phyloP scores from a whole-genome alignment of 1,284 basidiomycete genomes.

The Xanthoconium separans region DNA sequence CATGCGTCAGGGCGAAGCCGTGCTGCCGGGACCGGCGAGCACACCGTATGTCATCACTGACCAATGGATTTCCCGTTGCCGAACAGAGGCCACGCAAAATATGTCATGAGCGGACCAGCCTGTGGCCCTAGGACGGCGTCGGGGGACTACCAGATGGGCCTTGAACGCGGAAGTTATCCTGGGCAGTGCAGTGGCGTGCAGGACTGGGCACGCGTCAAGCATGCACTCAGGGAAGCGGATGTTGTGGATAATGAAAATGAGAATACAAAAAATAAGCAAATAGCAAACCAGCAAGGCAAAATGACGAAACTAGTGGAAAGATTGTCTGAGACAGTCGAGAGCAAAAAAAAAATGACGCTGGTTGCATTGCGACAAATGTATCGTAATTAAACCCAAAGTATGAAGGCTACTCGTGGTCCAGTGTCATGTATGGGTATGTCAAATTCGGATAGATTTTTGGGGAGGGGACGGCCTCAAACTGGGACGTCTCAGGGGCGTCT shows the following conservation, averaged over 20 bases:
- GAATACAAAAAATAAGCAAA: conserved; percentile 18
- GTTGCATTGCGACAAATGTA: conserved; percentile 8
- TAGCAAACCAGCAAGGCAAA: conserved; percentile 23
- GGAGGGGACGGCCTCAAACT: conserved; percentile 28
- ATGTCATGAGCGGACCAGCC: conserved; percentile 2
- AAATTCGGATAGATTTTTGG: conserved; percentile 26
- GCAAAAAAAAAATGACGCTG: conserved; percentile 11
- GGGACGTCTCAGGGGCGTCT: conserved; percentile 30
- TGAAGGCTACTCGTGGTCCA: conserved; percentile 36
- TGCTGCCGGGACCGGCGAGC: conserved; percentile 1
- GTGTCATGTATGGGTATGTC: conserved; percentile 41
- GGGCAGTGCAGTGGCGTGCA: conserved; percentile 12
- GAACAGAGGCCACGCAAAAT: conserved; percentile 1
- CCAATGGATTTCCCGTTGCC: conserved; percentile 1
- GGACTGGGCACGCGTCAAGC: conserved; percentile 22
- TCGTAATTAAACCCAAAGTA: conserved; percentile 13
- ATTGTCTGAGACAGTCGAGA: conserved; percentile 1
- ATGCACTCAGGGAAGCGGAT: conserved; percentile 14
- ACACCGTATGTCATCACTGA: neutral
- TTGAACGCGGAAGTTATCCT: conserved; percentile 15
- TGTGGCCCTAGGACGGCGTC: neutral
- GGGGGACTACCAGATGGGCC: neutral
- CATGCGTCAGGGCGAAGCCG: neutral
- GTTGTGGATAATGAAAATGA: conserved; percentile 11
- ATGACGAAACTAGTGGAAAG: conserved; percentile 15